Evolutionary conservation across 2,329 filamentous ascomycete genomes (phyloP), one percentile per base, ranked within the genome.

Genomic region (Zalaria obscura): DNA sequence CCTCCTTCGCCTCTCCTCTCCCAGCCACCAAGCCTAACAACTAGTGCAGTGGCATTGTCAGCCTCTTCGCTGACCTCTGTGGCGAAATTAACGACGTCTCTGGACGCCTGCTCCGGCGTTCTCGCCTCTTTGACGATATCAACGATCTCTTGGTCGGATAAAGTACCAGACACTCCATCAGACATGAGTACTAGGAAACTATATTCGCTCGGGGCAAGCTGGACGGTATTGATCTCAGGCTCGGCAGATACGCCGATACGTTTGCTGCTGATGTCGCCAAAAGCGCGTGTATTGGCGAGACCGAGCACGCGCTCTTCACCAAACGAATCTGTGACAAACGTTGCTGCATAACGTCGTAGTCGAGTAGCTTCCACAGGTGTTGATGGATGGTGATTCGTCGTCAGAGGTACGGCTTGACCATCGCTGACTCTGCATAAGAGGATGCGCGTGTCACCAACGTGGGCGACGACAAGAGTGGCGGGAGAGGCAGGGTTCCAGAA

Each of bases 221-320:
- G 84, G 8, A 87, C 68, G 31, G 83, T 78, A 1, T 75, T 77
- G 46, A 95, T 77, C 55, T 96, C 88, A 0, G 91, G 91, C 62
- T 98, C 91, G 1, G 91, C 91, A 3, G 82, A 88, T 8, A 98
- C 89, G 27, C 91, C 91, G 40, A 96, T 80, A 40, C 89, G 82
- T 64, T 98, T 98, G 43, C 79, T 84, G 29, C 75, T 74, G 64
- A 95, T 86, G 65, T 98, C 91, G 26, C 91, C 91, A 57, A 98
- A 96, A 3, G 91, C 75, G 27, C 91, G 83, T 28, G 85, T 93
- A 64, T 98, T 98, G 51, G 91, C 91, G 0, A 98, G 72, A 0
- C 91, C 89, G 9, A 80, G 80, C 61, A 98, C 91, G 51, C 91
- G 86, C 63, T 96, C 88, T 64, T 98, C 91, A 55, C 91, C 91